These are phyloP conservation scores for Pelargonium myrrhifolium DNA, from an alignment of 441 rosid species.

Conservation along the genomic window DNA sequence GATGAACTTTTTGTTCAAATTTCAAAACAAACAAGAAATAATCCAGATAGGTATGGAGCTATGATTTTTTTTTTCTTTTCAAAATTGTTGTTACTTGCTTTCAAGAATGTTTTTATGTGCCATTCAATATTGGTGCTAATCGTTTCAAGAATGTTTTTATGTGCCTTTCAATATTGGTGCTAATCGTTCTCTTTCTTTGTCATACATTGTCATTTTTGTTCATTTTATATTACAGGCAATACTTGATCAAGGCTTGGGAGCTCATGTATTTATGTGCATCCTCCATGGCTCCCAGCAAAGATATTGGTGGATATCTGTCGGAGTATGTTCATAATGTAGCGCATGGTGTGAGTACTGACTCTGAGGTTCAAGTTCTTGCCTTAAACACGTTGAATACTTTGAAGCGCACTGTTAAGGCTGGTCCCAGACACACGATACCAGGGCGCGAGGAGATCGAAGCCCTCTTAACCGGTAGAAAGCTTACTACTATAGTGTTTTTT, in stretches of 20 bases:
- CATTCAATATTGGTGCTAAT: slow-evolving; percentile 11
- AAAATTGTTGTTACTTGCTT: neutral
- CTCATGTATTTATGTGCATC: slow-evolving; percentile 92
- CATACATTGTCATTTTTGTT: slow-evolving; percentile 15
- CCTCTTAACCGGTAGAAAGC: slow-evolving; percentile 73
- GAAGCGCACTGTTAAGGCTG: slow-evolving; percentile 90
- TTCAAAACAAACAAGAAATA: slow-evolving; percentile 92
- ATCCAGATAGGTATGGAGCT: slow-evolving; percentile 60
- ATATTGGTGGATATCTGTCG: slow-evolving; percentile 78
- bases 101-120: neutral
- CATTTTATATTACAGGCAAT: slow-evolving; percentile 46
- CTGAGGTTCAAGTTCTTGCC: slow-evolving; percentile 78
- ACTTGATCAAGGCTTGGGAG: slow-evolving; percentile 91
- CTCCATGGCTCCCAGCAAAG: slow-evolving; percentile 98
- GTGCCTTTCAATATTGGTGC: too few species aligned
- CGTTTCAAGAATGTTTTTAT: too few species aligned
- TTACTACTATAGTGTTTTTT: slow-evolving; percentile 90
- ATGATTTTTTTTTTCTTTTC: neutral
- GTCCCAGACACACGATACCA: slow-evolving; percentile 83
- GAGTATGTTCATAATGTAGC: slow-evolving; percentile 85
- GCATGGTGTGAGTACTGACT: slow-evolving; percentile 53
- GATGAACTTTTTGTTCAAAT: slow-evolving; percentile 96
- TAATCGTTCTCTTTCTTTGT: slow-evolving; percentile 9
- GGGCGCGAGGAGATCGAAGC: slow-evolving; percentile 97
- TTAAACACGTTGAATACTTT: slow-evolving; percentile 74